Evolutionary conservation across 139 green algal genomes (phyloP).

Genomic region (Coccomyxa sp.): DNA sequence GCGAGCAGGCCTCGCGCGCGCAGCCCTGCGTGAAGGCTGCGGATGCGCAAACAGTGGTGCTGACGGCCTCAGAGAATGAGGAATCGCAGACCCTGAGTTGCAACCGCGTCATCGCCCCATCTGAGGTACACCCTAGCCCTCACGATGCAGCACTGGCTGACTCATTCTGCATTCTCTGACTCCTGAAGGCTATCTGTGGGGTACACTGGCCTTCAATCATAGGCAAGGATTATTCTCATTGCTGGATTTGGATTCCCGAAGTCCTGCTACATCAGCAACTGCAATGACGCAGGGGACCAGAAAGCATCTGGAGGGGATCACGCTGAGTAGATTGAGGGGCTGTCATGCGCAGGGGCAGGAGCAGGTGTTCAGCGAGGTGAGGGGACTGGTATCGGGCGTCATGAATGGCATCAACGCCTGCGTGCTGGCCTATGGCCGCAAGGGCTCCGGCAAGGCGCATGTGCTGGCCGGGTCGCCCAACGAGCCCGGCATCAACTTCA

Average conservation of each 20-base stretch:
- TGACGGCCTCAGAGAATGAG: background rate
- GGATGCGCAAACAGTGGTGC: background rate
- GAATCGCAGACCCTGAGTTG: background rate
- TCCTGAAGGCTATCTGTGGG: no score
- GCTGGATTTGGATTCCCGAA: no score
- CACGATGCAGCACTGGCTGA: no score
- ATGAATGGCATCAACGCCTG: background rate
- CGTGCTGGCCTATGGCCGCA: background rate
- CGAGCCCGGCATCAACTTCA: background rate
- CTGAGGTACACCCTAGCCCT: no score
- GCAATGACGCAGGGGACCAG: no score
- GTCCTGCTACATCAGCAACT: no score
- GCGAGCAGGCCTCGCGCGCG: background rate
- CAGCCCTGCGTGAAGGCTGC: background rate
- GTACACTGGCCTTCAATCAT: no score
- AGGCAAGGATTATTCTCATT: no score
- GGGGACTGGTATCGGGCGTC: background rate
- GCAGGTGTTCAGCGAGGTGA: background rate
- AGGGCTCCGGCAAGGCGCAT: background rate
- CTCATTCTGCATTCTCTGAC: no score
- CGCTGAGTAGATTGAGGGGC: no score
- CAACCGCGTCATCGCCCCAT: background rate
- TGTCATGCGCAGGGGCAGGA: constrained; percentile 4
- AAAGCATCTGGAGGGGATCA: no score
- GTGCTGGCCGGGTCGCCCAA: background rate